phyloP scores from a whole-genome alignment of 2,329 filamentous ascomycete species.

The Cladosporium sp. region DNA sequence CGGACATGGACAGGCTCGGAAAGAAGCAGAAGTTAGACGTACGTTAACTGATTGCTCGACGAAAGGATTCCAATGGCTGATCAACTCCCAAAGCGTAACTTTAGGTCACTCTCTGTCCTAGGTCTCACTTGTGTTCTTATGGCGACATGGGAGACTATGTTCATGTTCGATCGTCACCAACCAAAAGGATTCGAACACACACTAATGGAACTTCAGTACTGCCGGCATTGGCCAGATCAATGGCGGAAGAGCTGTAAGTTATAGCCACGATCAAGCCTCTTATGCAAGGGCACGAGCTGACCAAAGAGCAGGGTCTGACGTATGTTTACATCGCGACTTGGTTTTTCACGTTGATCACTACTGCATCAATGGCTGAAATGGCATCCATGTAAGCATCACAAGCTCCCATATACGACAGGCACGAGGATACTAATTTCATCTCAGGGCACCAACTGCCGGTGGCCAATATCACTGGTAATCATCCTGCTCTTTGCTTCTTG shows the following conservation, averaged over 20 bases:
- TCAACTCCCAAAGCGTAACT: constrained; percentile 16
- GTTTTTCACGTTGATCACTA: constrained; percentile 24
- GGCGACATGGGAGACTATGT: constrained; percentile 24
- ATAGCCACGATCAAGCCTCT: neutral
- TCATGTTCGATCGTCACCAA: neutral
- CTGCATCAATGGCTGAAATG: constrained; percentile 27
- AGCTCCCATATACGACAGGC: neutral
- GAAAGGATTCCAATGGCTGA: too few relatives aligned
- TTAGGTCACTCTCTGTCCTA: constrained; percentile 22
- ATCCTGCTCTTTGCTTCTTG: constrained; percentile 9
- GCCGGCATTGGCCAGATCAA: neutral
- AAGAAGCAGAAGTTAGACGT: constrained; percentile 7
- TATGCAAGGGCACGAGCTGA: neutral
- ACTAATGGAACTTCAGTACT: neutral
- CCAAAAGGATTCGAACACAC: too few relatives aligned
- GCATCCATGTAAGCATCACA: constrained; percentile 25
- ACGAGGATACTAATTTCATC: too few relatives aligned
- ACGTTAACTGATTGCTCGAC: neutral
- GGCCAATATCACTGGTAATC: constrained; percentile 19
- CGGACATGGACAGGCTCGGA: constrained; percentile 14
- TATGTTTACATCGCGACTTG: constrained; percentile 24
- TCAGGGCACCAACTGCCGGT: constrained; percentile 20
- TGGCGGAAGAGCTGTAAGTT: neutral
- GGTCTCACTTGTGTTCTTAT: constrained; percentile 26
- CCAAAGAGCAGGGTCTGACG: neutral